phyloP scores from a whole-genome alignment of 306 rosid species.

The Adenanthera pavonina region DNA sequence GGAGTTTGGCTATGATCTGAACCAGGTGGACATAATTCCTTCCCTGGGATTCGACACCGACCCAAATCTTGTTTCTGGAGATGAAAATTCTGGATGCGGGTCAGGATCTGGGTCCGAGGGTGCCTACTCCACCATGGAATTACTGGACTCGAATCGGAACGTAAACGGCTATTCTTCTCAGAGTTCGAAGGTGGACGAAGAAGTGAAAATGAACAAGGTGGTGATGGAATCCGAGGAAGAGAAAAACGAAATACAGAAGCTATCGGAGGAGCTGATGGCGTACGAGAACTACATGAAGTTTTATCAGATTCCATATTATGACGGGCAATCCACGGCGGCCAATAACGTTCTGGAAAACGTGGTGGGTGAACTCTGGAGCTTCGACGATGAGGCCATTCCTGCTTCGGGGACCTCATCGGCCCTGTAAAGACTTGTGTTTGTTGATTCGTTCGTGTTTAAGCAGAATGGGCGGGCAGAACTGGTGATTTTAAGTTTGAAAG shows the following conservation, averaged over 20 bases:
- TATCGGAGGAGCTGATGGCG: conserved; percentile 86
- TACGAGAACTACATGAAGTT: conserved; percentile 83
- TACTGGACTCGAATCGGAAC: conserved; percentile 30
- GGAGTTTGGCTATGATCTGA: conserved; percentile 64
- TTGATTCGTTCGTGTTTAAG: not conserved
- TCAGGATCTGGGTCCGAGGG: conserved; percentile 48
- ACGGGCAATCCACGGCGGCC: conserved; percentile 62
- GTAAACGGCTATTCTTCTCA: conserved; percentile 1
- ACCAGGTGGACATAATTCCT: conserved; percentile 46
- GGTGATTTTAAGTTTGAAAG: not conserved
- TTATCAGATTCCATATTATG: conserved; percentile 83
- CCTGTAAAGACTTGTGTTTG: not conserved
- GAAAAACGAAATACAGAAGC: conserved; percentile 62
- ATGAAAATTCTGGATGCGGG: conserved; percentile 45
- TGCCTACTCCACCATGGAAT: conserved; percentile 39
- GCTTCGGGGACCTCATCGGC: not conserved
- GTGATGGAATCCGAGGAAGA: conserved; percentile 36
- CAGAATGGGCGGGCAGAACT: not conserved
- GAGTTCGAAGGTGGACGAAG: conserved; percentile 31
- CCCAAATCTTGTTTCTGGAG: conserved; percentile 38
- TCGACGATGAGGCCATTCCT: conserved; percentile 47
- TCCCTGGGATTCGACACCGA: conserved; percentile 36
- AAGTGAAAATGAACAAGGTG: conserved; percentile 16
- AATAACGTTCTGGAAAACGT: conserved; percentile 58
- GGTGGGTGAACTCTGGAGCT: conserved; percentile 83